These are phyloP conservation scores for Heterobasidion occidentale DNA, from an alignment of 1,284 basidiomycete species.

Conservation along the genomic window DNA sequence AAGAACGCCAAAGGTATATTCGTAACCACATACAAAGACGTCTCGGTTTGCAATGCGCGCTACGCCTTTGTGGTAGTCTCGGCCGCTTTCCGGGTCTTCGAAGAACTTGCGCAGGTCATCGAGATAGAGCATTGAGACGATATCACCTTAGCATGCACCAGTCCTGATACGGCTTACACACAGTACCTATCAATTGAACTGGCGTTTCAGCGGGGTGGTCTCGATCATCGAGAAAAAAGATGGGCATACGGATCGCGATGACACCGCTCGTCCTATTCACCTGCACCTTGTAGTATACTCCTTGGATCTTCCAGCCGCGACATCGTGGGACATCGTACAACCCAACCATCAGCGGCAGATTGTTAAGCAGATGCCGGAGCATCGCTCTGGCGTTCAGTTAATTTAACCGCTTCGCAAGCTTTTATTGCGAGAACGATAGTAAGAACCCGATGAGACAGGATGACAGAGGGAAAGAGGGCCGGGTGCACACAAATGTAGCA, in stretches of 20 bases:
- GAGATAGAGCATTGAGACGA: constrained; percentile 50
- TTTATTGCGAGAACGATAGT: too few species aligned
- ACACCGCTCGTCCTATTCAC: constrained; percentile 49
- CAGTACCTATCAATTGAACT: constrained; percentile 36
- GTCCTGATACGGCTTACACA: constrained; percentile 56
- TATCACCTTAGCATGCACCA: constrained; percentile 71
- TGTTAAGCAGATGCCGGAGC: constrained; percentile 48
- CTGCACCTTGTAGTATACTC: constrained; percentile 56
- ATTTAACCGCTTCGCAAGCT: too few species aligned
- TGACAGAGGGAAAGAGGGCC: too few species aligned
- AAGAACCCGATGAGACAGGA: too few species aligned
- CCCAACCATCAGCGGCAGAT: constrained; percentile 54
- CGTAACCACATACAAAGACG: constrained; percentile 56
- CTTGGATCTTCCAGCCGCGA: constrained; percentile 33
- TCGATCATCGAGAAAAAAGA: neutral
- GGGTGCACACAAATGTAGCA: too few species aligned
- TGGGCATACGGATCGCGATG: constrained; percentile 46
- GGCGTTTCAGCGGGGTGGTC: neutral
- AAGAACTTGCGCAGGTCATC: constrained; percentile 69
- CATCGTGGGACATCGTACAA: constrained; percentile 50
- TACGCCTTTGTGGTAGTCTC: constrained; percentile 37
- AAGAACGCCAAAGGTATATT: constrained; percentile 38
- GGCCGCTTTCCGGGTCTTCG: constrained; percentile 56
- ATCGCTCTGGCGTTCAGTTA: constrained; percentile 6
- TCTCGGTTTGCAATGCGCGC: constrained; percentile 33